Base-by-base conservation (phyloP, 2,329 filamentous ascomycete species). In the Orbilia javanica region DNA sequence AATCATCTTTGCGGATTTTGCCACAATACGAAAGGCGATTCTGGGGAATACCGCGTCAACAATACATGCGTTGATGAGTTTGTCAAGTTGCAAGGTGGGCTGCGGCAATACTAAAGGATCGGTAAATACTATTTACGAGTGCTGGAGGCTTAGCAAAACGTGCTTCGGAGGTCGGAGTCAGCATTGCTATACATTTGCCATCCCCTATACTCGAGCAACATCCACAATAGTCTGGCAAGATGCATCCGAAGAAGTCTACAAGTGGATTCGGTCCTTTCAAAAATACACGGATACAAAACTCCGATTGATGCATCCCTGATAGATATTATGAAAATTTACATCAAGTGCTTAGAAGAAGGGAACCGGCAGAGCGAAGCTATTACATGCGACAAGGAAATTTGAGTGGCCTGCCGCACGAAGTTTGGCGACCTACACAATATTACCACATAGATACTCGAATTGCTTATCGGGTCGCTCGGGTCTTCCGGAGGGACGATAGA, bases 261-360 rank as follows among this genome's bases (percentile, higher is more conserved):
- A 72, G 34, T 72, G 68, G 68, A 48, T 65, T 48, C 46, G 68
- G 4, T 55, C 62, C 8, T 55, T 60, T 4, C 68, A 65, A n/a
- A 57, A 72, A 42, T 57, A 72, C 1, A 72, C 68, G n/a, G n/a
- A n/a, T n/a, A n/a, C 55, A 65, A 29, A 55, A 72, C 29, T 46
- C 46, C 48, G 50, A 65, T 36, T 20, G 57, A 44, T 48, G 65
- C 15, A 57, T 57, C 20, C 20, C 55, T n/a, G n/a, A 11, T 39
- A 13, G 36, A 39, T 3, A 39, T 39, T 4, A 39, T 39, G 11
- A 39, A 39, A 11, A 15, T 39, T 7, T 39, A 39, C 36, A 39
- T 39, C 4, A 15, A 39, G 5, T 11, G 13, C 3, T 11, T 39
- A 11, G 7, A 11, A 15, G 13, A 39, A 11, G 13, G 3, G 13